Evolutionary conservation across 345 rosid genomes (phyloP), one percentile per base, ranked within the genome.

Genomic region (Schrenkiella parvula): DNA sequence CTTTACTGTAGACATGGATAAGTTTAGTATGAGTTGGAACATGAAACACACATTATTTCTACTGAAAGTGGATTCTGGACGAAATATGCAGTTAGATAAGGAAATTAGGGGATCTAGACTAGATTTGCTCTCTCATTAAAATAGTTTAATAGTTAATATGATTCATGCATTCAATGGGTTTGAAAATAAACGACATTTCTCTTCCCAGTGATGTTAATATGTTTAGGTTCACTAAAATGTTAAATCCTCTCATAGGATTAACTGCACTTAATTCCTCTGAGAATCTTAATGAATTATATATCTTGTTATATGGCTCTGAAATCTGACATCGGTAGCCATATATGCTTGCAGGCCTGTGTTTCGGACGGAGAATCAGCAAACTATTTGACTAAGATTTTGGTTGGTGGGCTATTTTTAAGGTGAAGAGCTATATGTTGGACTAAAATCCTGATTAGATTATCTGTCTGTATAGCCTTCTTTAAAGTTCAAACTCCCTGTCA

Each of bases 361-460:
- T 85, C 93, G 26, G 93, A 89, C 70, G 99, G 98, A 70, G 93
- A 88, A 75, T 78, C 35, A 66, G 85, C 90, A 50, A 90, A 81
- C 67, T 83, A 84, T 74, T 83, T 92, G 88, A 89, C 98, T 13
- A 91, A 77, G 72, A 80, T 91, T 72, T 65, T 80, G 82, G 71
- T 95, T 51, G 88, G 90, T 64, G 99, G 99, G 43, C 70, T 91
- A 37, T 95, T 95, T 81, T 79, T 95, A 73, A 91, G 99, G 99
- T 91, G 77, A 81, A 29, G 5, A 71, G 77, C 23, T 63, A 50
- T 58, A 37, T 50, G 28, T 29, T 23, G 8, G 21, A 59, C 51
- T 11, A 51, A 58, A 19, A 34, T 18, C 12, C 5, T 47, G 37
- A 19, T 47, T 50, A 51, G 60, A 44, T 35, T 17, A 64, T 35